Percentiles rank a stretch among this genome's conserved stretches.
Evolutionary conservation across 306 rosid genomes (phyloP).

Genomic region (Canavalia ensiformis): DNA sequence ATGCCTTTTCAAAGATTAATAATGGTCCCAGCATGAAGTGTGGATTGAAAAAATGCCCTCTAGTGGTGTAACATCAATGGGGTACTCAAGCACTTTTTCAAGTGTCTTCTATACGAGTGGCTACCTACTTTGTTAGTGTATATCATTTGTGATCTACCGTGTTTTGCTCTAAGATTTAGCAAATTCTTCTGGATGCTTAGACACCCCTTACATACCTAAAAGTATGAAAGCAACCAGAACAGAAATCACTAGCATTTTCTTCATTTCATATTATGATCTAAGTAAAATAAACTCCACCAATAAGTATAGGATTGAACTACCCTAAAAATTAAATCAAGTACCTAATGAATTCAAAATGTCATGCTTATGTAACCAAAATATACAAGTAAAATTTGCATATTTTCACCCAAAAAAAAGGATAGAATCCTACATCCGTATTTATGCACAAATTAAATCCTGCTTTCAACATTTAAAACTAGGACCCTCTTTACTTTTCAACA

Average conservation of each 20-base stretch:
- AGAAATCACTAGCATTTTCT: constrained; percentile 1
- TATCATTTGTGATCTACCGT: constrained; percentile 7
- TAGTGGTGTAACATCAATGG: constrained; percentile 53
- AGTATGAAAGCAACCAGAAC: constrained; percentile 27
- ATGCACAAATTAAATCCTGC: too few relatives aligned
- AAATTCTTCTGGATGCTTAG: constrained; percentile 38
- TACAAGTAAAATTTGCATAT: too few relatives aligned
- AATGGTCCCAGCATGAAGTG: constrained; percentile 47
- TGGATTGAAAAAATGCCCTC: constrained; percentile 32
- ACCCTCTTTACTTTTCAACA: too few relatives aligned
- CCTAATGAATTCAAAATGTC: too few relatives aligned
- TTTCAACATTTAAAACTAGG: too few relatives aligned
- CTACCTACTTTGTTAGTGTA: neutral
- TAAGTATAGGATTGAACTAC: neutral
- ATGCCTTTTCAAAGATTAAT: constrained; percentile 45
- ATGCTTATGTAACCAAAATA: too few relatives aligned
- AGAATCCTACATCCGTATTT: too few relatives aligned
- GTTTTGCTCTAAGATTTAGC: constrained; percentile 37
- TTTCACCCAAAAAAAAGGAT: too few relatives aligned
- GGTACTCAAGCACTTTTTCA: constrained; percentile 35
- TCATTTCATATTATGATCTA: neutral
- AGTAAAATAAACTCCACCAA: neutral
- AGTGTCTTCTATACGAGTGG: constrained; percentile 22
- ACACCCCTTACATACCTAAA: constrained; percentile 44
- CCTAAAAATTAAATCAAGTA: neutral